phyloP scores from a whole-genome alignment of 768 basidiomycete genomes.

The Gymnopilus dilepis region DNA sequence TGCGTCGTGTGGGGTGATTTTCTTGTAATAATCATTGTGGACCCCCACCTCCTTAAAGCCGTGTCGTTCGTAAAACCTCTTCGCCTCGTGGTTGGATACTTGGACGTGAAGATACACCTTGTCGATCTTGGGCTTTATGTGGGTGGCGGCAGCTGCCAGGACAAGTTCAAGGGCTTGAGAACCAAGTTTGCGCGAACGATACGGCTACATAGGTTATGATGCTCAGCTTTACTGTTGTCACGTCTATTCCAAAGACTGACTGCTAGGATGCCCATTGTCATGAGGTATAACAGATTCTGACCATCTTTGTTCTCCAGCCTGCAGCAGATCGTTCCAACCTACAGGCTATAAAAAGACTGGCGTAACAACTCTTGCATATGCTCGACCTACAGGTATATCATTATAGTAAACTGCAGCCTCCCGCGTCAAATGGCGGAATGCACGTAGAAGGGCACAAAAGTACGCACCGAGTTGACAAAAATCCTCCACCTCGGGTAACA shows the following conservation, averaged over 20 bases:
- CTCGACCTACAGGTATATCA: constrained; percentile 70
- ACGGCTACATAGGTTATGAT: constrained; percentile 59
- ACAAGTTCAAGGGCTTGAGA: constrained; percentile 74
- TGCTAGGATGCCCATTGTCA: constrained; percentile 92
- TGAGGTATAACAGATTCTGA: constrained; percentile 71
- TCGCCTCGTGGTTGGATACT: constrained; percentile 77
- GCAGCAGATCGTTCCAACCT: constrained; percentile 87
- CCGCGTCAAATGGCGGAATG: constrained; percentile 6
- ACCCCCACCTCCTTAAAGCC: constrained; percentile 75
- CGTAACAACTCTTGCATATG: constrained; percentile 13
- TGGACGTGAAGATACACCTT: constrained; percentile 88
- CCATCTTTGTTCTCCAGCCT: constrained; percentile 74
- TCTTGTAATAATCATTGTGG: constrained; percentile 86
- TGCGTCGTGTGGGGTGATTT: constrained; percentile 81
- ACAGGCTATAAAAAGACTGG: constrained; percentile 24
- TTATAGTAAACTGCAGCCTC: constrained; percentile 80
- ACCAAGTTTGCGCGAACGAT: constrained; percentile 80
- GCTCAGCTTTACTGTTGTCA: constrained; percentile 9
- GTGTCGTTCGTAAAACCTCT: constrained; percentile 82
- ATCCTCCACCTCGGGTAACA: constrained; percentile 77
- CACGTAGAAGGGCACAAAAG: constrained; percentile 9
- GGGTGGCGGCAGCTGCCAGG: constrained; percentile 63
- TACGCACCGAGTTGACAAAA: constrained; percentile 87
- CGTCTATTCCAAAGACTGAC: constrained; percentile 42
- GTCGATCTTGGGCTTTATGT: constrained; percentile 64